These are phyloP conservation scores for Macrolepiota fuliginosa DNA, from an alignment of 768 basidiomycete genomes.

Conservation along the genomic window DNA sequence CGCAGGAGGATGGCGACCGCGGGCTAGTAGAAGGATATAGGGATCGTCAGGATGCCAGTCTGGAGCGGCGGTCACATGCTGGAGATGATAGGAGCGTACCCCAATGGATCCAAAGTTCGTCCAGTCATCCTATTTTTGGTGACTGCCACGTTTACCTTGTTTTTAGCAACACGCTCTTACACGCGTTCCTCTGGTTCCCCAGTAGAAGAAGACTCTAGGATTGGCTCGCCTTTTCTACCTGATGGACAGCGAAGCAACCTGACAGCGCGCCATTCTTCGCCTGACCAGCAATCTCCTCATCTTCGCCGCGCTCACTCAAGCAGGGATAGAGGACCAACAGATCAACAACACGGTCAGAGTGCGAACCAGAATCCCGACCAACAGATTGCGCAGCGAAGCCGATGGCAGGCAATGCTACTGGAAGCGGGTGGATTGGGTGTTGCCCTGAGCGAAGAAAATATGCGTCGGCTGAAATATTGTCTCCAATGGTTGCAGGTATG, in stretches of 20 bases:
- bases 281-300: not conserved
- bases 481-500: slow-evolving; percentile 84
- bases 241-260: slow-evolving; percentile 12
- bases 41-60: slow-evolving; percentile 13
- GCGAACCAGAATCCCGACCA: slow-evolving; percentile 30
- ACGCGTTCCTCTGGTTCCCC: slow-evolving; percentile 30
- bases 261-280: not conserved
- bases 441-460: slow-evolving; percentile 88
- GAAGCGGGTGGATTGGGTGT: slow-evolving; percentile 89
- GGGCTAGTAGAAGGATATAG: not conserved
- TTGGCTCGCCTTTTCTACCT: slow-evolving; percentile 23
- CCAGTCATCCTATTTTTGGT: not conserved
- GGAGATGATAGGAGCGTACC: slow-evolving; percentile 27
- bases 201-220: slow-evolving; percentile 26
- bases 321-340: not conserved
- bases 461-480: slow-evolving; percentile 83
- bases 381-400: slow-evolving; percentile 69
- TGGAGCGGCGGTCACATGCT: slow-evolving; percentile 17
- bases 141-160: not conserved
- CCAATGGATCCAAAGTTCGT: slow-evolving; percentile 38
- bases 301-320: not conserved
- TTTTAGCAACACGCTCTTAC: slow-evolving; percentile 6
- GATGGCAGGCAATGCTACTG: slow-evolving; percentile 81
- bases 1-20: slow-evolving; percentile 12
- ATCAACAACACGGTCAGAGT: slow-evolving; percentile 1